phyloP scores from a whole-genome alignment of 2,329 filamentous ascomycete genomes.

The Mycosphaerella sp. region DNA sequence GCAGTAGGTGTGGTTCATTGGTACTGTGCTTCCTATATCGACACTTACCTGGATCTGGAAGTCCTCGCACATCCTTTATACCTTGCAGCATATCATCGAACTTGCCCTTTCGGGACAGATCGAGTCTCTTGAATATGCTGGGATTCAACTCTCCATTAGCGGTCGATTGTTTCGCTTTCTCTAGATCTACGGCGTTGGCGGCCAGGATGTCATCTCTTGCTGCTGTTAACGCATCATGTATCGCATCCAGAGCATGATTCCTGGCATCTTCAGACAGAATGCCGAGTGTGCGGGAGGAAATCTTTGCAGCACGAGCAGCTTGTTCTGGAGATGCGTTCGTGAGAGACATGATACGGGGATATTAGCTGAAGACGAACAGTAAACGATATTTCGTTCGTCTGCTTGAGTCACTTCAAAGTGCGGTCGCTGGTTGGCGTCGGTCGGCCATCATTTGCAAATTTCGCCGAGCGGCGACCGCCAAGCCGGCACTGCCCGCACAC shows the following conservation, averaged over 20 bases:
- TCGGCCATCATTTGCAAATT: too few species aligned
- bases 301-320: slow-evolving; percentile 70
- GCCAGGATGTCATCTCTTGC: slow-evolving; percentile 71
- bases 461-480: too few species aligned
- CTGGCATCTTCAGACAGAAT: slow-evolving; percentile 68
- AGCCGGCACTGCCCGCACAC: too few species aligned
- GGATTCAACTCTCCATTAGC: slow-evolving; percentile 69
- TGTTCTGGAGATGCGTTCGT: slow-evolving; percentile 76
- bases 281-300: slow-evolving; percentile 75
- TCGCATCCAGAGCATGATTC: slow-evolving; percentile 76
- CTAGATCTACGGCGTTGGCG: slow-evolving; percentile 80
- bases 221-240: slow-evolving; percentile 67
- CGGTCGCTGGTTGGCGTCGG: too few species aligned
- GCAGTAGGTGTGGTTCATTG: slow-evolving; percentile 1
- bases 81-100: slow-evolving; percentile 98
- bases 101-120: slow-evolving; percentile 80
- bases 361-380: not conserved
- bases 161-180: slow-evolving; percentile 65
- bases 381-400: not conserved
- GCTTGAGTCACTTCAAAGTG: not conserved
- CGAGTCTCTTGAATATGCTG: slow-evolving; percentile 80
- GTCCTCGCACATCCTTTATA: slow-evolving; percentile 75
- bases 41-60: slow-evolving; percentile 75
- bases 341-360: slow-evolving; percentile 64
- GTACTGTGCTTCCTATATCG: not conserved